Percentiles rank a stretch among this genome's conserved stretches.
Evolutionary conservation across 352 stramenopile genomes (phyloP).

Genomic region (Phytophthora hibernalis): DNA sequence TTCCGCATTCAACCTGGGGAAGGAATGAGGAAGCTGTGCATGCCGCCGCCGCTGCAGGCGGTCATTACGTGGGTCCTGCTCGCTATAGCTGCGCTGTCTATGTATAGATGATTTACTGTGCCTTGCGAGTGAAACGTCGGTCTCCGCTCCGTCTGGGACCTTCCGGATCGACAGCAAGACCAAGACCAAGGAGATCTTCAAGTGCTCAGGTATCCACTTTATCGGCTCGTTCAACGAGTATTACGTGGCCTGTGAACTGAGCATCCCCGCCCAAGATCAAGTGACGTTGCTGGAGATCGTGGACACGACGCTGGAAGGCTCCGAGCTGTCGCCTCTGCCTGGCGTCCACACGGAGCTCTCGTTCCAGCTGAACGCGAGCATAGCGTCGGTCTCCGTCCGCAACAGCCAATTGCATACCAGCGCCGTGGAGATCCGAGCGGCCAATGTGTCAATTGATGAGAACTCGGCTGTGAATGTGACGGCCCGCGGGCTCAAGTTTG

Average conservation of each 20-base stretch:
- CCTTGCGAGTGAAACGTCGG: constrained; percentile 11
- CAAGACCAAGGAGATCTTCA: constrained; percentile 60
- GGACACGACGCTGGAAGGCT: constrained; percentile 52
- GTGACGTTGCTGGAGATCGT: constrained; percentile 52
- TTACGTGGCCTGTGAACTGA: constrained; percentile 75
- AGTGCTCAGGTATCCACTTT: constrained; percentile 69
- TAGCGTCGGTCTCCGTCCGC: constrained; percentile 42
- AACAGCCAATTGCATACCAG: constrained; percentile 66
- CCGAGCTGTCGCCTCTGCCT: constrained; percentile 41
- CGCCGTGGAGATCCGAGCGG: constrained; percentile 64
- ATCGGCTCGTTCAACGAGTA: constrained; percentile 89
- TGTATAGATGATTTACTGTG: background rate
- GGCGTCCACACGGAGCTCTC: constrained; percentile 62
- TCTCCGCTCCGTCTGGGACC: constrained; percentile 17
- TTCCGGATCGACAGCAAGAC: constrained; percentile 67
- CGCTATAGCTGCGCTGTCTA: background rate
- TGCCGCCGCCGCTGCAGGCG: background rate
- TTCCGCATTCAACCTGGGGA: constrained; percentile 13
- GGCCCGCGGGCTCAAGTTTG: constrained; percentile 76
- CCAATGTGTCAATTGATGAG: constrained; percentile 50
- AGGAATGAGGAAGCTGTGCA: constrained; percentile 29
- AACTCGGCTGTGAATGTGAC: constrained; percentile 64
- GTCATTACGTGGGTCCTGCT: constrained; percentile 12
- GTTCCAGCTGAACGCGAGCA: constrained; percentile 47
- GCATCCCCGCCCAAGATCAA: constrained; percentile 34